Conservation (phyloP, 2,329 filamentous ascomycete species). For the Cadophora sp. region DNA sequence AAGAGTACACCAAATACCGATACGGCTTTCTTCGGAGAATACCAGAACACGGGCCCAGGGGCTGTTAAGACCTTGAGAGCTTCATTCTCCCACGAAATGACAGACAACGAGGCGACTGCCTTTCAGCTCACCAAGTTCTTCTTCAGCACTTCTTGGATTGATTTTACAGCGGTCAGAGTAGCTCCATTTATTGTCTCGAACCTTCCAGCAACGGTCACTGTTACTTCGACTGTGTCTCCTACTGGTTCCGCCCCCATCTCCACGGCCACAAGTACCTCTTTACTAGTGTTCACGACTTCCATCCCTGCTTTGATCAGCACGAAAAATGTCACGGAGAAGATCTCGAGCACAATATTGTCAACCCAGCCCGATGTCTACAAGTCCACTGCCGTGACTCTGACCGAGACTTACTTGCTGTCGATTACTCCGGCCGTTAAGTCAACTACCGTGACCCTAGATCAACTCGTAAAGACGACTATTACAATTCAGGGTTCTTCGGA, state of each 20-base stretch:
- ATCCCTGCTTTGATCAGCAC: conserved; percentile 35
- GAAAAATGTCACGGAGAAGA: conserved; percentile 40
- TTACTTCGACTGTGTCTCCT: conserved; percentile 21
- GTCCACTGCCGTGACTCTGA: conserved; percentile 31
- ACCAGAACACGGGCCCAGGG: conserved; percentile 56
- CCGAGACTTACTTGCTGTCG: conserved; percentile 23
- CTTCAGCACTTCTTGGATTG: conserved; percentile 49
- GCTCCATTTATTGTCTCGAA: conserved; percentile 47
- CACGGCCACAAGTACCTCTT: conserved; percentile 39
- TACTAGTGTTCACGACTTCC: conserved; percentile 36
- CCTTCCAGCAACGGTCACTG: conserved; percentile 13
- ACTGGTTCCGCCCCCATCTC: conserved; percentile 36
- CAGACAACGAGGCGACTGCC: conserved; percentile 45
- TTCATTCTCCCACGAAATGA: conserved; percentile 47
- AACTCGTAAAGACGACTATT: conserved; percentile 31
- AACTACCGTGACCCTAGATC: conserved; percentile 34
- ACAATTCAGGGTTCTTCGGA: conserved; percentile 32
- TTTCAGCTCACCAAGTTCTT: conserved; percentile 52
- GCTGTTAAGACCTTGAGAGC: conserved; percentile 49
- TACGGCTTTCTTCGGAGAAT: conserved; percentile 57
- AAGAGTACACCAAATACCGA: conserved; percentile 49
- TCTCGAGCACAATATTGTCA: conserved; percentile 32
- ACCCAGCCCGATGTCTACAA: conserved; percentile 31
- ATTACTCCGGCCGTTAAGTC: conserved; percentile 27
- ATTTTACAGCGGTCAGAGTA: conserved; percentile 48